Evolutionary conservation across 768 basidiomycete genomes (phyloP).

Genomic region (Termitomyces sp.): DNA sequence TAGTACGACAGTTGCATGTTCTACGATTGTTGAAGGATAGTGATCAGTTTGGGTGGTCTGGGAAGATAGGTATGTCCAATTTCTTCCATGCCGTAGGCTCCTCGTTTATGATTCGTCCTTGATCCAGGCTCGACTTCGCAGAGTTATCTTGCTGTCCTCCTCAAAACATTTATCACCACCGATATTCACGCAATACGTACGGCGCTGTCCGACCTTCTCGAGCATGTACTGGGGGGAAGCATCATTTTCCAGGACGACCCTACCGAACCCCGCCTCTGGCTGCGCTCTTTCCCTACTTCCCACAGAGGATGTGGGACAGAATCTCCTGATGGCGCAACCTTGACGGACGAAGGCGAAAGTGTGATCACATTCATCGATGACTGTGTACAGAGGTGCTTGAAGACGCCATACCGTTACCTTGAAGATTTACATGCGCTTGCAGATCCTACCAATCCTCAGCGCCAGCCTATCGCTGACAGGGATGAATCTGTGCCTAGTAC

Average conservation of each 20-base stretch:
- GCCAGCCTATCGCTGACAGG: slow-evolving; percentile 4
- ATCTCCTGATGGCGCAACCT: slow-evolving; percentile 45
- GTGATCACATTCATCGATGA: slow-evolving; percentile 77
- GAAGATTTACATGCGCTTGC: slow-evolving; percentile 52
- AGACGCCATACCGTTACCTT: slow-evolving; percentile 81
- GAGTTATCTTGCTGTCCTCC: slow-evolving; percentile 67
- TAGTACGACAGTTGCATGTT: slow-evolving; percentile 71
- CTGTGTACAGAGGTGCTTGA: slow-evolving; percentile 74
- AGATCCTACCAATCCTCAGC: slow-evolving; percentile 1
- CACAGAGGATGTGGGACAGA: slow-evolving; percentile 28
- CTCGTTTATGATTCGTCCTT: not conserved
- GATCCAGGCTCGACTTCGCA: slow-evolving; percentile 35
- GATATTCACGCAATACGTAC: slow-evolving; percentile 42
- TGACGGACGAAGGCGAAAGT: slow-evolving; percentile 50
- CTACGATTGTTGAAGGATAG: slow-evolving; percentile 68
- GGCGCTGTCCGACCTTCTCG: slow-evolving; percentile 47
- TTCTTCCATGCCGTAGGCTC: not conserved
- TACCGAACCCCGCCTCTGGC: slow-evolving; percentile 70
- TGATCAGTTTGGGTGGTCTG: slow-evolving; percentile 75
- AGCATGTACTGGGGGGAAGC: slow-evolving; percentile 60
- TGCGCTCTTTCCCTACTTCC: slow-evolving; percentile 52
- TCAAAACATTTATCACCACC: slow-evolving; percentile 54
- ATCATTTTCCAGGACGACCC: slow-evolving; percentile 77
- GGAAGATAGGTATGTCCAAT: slow-evolving; percentile 54
- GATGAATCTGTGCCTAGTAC: slow-evolving; percentile 54